Conservation (phyloP, 2,329 filamentous ascomycete species). For the Rhytidhysteron rufulum region DNA sequence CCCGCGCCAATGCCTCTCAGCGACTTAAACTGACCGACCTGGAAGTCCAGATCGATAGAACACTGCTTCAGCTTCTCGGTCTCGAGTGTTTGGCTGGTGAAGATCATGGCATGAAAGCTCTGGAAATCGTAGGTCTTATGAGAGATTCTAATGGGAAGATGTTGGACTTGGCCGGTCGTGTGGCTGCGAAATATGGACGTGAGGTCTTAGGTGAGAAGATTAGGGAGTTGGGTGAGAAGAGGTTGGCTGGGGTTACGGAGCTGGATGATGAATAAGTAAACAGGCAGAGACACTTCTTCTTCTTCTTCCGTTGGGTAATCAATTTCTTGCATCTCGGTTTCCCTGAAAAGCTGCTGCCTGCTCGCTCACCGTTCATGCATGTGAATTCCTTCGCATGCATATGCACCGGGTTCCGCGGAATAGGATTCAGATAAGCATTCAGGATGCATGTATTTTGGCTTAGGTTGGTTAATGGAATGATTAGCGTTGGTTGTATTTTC, state of each 20-base stretch:
- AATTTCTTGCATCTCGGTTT: no score
- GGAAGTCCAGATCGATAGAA: conserved; percentile 85
- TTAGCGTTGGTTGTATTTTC: no score
- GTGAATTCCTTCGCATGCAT: no score
- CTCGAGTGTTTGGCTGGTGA: conserved; percentile 89
- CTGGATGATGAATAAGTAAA: conserved; percentile 33
- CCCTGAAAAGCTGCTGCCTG: no score
- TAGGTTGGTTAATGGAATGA: no score
- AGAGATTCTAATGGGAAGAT: conserved; percentile 80
- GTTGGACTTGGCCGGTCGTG: conserved; percentile 85
- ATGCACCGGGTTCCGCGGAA: no score
- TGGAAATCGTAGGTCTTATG: conserved; percentile 87
- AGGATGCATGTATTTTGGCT: no score
- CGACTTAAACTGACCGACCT: conserved; percentile 64
- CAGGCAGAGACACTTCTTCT: no score
- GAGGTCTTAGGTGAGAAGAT: conserved; percentile 87
- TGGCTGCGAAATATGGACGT: conserved; percentile 80
- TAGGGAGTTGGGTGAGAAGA: conserved; percentile 71
- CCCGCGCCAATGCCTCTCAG: conserved; percentile 61
- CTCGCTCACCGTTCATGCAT: no score
- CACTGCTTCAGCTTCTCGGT: conserved; percentile 81
- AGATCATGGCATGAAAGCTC: conserved; percentile 87
- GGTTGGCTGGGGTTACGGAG: conserved; percentile 59
- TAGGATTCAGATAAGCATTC: no score
- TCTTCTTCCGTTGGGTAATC: no score